Evolutionary conservation across 106 monocot genomes (phyloP), one percentile per base, ranked within the genome.

Genomic region (Dendrobium chrysotoxum): DNA sequence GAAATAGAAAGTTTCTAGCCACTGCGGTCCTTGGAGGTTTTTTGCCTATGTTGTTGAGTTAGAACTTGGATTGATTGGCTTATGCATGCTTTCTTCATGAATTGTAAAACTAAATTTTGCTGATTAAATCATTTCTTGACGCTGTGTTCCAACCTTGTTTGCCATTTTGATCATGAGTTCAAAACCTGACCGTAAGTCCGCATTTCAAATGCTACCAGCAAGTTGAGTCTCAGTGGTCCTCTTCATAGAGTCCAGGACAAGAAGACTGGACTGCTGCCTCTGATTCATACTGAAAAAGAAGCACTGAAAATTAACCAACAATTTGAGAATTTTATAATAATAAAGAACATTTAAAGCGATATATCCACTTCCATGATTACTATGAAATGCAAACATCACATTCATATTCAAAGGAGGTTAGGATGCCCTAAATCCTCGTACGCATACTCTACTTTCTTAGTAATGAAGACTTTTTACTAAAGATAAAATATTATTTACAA

Each of bases 171-270:
- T 35, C 35, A 1, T 35, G 35, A 35, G 35, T 35, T 35, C 35
- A 35, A 35, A 35, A 3, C 3, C 35, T 35, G 35, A 50, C 44
- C 44, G 44, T 44, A 6, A 55, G 55, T 55, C 20, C 3, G 55
- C 10, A n/a, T 61, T 61, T 23, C n/a, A 20, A 61, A 23, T 61
- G 20, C 61, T 61, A 7, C 21, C 6, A 61, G 61, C 8, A 80
- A 17, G 5, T 2, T 26, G 20, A 41, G 28, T 3, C 8, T 90
- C 45, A 96, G 85, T 96, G 96, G 77, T 96, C 92, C 39, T 96
- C 96, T 79, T 93, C 93, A 80, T 79, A 73, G 12, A 79, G 75
- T 79, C 96, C 96, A 42, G 93, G 96, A 76, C 96, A 96, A 83
- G 82, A 67, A 71, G 54, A 80, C 82, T 82, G 78, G 76, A 96